Evolutionary conservation across 345 rosid genomes (phyloP), one percentile per base, ranked within the genome.

Genomic region (Zanthoxylum bungeanum): DNA sequence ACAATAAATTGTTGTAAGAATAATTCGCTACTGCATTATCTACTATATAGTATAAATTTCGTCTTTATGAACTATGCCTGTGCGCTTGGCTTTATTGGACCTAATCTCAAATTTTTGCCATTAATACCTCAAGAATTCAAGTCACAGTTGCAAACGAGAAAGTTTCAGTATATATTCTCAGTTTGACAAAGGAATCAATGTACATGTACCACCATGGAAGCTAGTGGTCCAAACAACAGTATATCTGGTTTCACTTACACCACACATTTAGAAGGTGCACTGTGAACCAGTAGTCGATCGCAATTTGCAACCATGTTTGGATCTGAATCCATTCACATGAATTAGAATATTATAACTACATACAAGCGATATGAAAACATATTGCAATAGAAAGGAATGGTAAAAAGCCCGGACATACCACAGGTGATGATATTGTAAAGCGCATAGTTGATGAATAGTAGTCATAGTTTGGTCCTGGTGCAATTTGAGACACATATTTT

Each of bases 401-500:
- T 25, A 53, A 8, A 7, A 57, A 46, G 55, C 68, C 24, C 46
- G n/a, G 28, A 79, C 87, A 34, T 89, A 95, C 99, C 93, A 92
- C 96, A 69, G 89, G 98, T 44, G 98, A 92, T 57, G 96, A 89
- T 79, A 95, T 80, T 10, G 88, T 87, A 78, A 95, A 92, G 61
- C 97, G 91, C 96, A 92, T 89, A 42, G 78, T 79, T 75, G 93
- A 78, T 31, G 94, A 91, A 75, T 76, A 64, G 78, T 76, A 92
- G 80, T 91, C 98, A 71, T 92, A 95, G 78, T 95, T 95, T 74
- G 97, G 85, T 60, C 97, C 98, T 8, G 97, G 87, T 51, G 79
- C 76, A 78, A 91, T 88, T 87, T 88, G 91, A 76, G 85, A 83
- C 65, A 86, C 93, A 73, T 81, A 72, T 67, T 83, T 83, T 34